Percentiles rank a stretch among this genome's conserved stretches.
phyloP scores from a whole-genome alignment of 257 asterid genomes.

The Linaria vulgaris region DNA sequence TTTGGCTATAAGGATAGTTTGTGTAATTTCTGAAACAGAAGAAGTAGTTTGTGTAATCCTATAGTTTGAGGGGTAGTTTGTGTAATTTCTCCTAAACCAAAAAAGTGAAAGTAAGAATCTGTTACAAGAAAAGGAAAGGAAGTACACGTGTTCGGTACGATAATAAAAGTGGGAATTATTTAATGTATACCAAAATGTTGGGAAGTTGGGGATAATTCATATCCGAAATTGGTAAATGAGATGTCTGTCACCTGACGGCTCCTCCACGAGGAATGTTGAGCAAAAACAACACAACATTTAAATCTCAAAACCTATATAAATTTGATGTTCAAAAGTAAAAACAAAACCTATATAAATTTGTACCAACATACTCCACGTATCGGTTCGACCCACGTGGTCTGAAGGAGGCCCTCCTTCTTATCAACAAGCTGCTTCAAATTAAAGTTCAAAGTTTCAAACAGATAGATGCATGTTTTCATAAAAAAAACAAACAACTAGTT shows the following conservation, averaged over 20 bases:
- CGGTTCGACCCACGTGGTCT: slow-evolving; percentile 19
- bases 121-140: neutral
- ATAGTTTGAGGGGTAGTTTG: no score
- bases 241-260: slow-evolving; percentile 30
- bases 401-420: slow-evolving; percentile 1
- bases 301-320: slow-evolving; percentile 1
- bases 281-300: slow-evolving; percentile 29
- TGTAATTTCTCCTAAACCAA: no score
- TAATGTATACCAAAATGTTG: neutral
- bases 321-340: no score
- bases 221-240: slow-evolving; percentile 23
- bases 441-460: no score
- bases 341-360: slow-evolving; percentile 6
- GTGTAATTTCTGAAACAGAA: no score
- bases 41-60: no score
- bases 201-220: slow-evolving; percentile 9
- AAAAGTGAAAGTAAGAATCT: no score
- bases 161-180: neutral
- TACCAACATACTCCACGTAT: slow-evolving; percentile 29
- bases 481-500: no score
- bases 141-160: slow-evolving; percentile 3
- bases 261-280: slow-evolving; percentile 44
- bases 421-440: no score
- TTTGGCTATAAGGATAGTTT: no score
- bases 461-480: no score